phyloP scores from a whole-genome alignment of 805 yeast genomes.

The Candida alai region DNA sequence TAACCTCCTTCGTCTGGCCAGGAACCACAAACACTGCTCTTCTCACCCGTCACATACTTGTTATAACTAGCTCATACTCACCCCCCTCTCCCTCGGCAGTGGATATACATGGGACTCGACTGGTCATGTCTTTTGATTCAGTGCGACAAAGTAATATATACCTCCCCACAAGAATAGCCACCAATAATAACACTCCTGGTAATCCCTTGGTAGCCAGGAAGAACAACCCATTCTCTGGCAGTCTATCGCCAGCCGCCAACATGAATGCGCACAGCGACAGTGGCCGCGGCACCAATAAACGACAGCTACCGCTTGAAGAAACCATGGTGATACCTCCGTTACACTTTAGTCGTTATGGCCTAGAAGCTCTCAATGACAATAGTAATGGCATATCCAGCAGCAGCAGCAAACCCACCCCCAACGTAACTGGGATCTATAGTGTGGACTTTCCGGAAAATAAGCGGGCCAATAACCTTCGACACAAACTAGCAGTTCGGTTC shows the following conservation, averaged over 20 bases:
- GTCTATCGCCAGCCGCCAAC: not conserved
- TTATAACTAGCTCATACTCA: no score
- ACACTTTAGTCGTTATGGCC: conserved; percentile 1
- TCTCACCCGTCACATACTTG: not conserved
- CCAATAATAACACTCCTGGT: not conserved
- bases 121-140: no score
- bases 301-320: conserved; percentile 27
- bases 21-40: not conserved
- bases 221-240: not conserved
- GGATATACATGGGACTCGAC: no score
- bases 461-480: conserved; percentile 17
- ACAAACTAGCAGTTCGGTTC: conserved; percentile 34
- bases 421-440: conserved; percentile 29
- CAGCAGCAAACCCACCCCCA: conserved; percentile 4
- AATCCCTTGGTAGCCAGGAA: not conserved
- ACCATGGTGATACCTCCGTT: conserved; percentile 34
- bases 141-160: no score
- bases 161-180: conserved; percentile 1
- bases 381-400: not conserved
- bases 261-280: conserved; percentile 2
- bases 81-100: no score
- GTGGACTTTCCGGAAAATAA: conserved; percentile 27
- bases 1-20: not conserved
- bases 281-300: conserved; percentile 6
- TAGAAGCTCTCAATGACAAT: not conserved